Conservation (phyloP, 768 basidiomycete species). For the Tulasnella sp. region DNA sequence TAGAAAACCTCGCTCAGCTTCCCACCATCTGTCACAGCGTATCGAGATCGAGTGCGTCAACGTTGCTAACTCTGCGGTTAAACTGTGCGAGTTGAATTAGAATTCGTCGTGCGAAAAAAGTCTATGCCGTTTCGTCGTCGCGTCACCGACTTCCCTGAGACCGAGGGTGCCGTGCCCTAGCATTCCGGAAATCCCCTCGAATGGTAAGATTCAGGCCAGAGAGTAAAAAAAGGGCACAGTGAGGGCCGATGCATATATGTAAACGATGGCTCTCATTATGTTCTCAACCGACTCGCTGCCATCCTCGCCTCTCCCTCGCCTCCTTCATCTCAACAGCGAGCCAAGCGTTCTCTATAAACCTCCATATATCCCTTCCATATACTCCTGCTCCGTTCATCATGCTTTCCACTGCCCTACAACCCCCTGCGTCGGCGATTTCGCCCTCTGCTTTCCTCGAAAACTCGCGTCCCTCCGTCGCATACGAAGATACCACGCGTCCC, state of each 20-base stretch:
- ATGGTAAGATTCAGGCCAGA: not conserved
- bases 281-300: not conserved
- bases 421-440: not conserved
- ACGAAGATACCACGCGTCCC: not conserved
- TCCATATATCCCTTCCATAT: not conserved
- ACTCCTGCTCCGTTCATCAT: not conserved
- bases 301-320: not conserved
- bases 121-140: not conserved
- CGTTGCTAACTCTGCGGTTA: no score
- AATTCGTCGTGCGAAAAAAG: not conserved
- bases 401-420: not conserved
- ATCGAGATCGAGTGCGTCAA: no score
- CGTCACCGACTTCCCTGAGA: not conserved
- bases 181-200: not conserved
- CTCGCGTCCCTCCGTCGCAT: not conserved
- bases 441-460: not conserved
- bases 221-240: not conserved
- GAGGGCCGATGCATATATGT: not conserved
- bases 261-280: not conserved
- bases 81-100: no score
- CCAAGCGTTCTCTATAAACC: not conserved
- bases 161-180: not conserved
- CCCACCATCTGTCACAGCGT: no score
- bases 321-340: not conserved
- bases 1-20: no score